A percentile compares a stretch with the other conserved stretches of the same genome.
Evolutionary conservation across 169 alveolate species (phyloP).

Genomic region (Babesia microti): DNA sequence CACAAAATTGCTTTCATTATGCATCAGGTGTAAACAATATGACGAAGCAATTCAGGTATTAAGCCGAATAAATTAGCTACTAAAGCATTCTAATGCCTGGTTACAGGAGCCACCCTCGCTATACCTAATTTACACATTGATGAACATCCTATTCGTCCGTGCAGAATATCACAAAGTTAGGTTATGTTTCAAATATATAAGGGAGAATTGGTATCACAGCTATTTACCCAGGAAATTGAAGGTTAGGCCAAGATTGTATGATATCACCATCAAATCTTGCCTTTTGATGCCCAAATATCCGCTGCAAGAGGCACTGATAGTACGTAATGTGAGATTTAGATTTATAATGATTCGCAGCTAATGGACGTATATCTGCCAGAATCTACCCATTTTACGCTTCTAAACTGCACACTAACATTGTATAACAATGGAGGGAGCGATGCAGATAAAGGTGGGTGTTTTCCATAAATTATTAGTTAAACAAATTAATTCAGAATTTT

Average conservation of each 20-base stretch:
- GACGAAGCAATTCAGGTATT: conserved; percentile 32
- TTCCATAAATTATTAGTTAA: not conserved
- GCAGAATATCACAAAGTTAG: conserved; percentile 18
- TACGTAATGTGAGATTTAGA: conserved; percentile 12
- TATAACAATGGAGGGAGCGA: not conserved
- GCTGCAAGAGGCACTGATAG: conserved; percentile 31
- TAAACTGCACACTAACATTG: not conserved
- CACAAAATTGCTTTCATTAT: conserved; percentile 22
- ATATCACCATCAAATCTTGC: conserved; percentile 18
- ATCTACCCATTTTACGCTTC: conserved; percentile 4
- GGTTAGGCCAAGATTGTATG: conserved; percentile 3
- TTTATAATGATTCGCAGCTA: conserved; percentile 23
- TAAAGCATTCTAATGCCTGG: conserved; percentile 34
- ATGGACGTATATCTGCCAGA: conserved; percentile 14
- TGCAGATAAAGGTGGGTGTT: not conserved
- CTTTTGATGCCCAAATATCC: conserved; percentile 13
- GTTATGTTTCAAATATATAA: conserved; percentile 12
- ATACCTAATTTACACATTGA: conserved; percentile 11
- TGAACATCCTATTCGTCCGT: conserved; percentile 8
- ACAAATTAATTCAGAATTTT: not conserved
- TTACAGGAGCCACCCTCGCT: conserved; percentile 27
- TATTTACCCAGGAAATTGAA: conserved; percentile 10
- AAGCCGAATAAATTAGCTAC: conserved; percentile 3
- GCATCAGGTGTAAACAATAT: conserved; percentile 24
- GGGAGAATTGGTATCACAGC: conserved; percentile 19